Percentiles rank a stretch among this genome's conserved stretches.
phyloP scores from a whole-genome alignment of 441 rosid genomes.

The Metrosideros polymorpha region DNA sequence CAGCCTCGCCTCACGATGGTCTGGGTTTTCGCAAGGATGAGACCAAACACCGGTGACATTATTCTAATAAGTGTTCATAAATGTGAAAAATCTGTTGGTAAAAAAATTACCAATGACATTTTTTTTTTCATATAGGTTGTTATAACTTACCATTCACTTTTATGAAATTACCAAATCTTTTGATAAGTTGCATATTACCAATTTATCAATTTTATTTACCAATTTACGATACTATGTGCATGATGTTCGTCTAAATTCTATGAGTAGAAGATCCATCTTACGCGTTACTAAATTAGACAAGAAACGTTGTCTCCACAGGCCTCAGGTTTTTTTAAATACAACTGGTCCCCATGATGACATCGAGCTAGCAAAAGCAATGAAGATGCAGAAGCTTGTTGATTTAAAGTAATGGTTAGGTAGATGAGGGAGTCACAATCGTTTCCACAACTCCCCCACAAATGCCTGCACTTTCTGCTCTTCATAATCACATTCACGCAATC shows the following conservation, averaged over 20 bases:
- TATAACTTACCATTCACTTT: background rate
- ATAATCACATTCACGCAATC: background rate
- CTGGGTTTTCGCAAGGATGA: no score
- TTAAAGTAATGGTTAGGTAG: background rate
- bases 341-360: background rate
- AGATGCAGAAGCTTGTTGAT: background rate
- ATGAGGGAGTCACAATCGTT: background rate
- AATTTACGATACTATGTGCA: background rate
- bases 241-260: no score
- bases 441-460: background rate
- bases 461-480: background rate
- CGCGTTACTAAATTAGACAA: background rate
- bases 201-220: background rate
- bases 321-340: background rate
- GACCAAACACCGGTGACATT: no score
- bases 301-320: background rate
- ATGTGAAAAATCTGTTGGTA: background rate
- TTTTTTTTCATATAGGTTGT: background rate
- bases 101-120: background rate
- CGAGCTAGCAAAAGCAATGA: background rate
- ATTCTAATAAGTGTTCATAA: no score
- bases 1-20: no score
- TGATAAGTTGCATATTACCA: background rate
- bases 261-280: no score
- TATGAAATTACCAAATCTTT: background rate